Base-by-base conservation (phyloP, 164 flowering plant genomes). In the Platanus orientalis region DNA sequence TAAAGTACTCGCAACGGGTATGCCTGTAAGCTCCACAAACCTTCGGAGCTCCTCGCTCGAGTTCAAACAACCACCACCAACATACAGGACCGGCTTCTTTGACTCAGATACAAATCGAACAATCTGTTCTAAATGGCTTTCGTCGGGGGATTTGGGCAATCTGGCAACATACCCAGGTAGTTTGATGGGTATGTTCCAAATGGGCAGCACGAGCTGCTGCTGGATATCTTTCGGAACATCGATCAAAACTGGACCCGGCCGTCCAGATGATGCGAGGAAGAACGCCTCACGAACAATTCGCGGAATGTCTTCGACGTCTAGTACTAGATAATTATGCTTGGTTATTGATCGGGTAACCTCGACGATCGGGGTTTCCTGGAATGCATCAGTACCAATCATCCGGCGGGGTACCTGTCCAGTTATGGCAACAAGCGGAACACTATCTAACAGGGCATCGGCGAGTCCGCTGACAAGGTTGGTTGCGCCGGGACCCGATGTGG, bases 41-140 rank as follows among this genome's bases (percentile, higher is more conserved):
- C 50, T n/a, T 47, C 20, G 14, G 7, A 47, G 50, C 50, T 47
- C 50, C 7, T 47, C 50, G 6, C 50, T 47, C 7, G 50, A 47
- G 21, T 47, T 47, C 50, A 47, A 47, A 47, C 50, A 47, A 6
- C 50, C 50, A 47, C 50, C 50, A 47, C 50, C 50, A 47, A 47
- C 50, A 47, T 47, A 47, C 50, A 47, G 7, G 20, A 47, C 50
- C 5, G 50, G 50, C 20, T 47, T 47, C 21, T 47, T 47, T 7
- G 50, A 47, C 20, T 47, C 50, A 47, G 50, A 47, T 4, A 47
- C 19, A 17, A 47, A 47, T 9, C 50, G 20, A 19, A 47, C 21
- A 47, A 47, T 47, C 50, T 47, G 50, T n/a, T 47, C 50, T 19
- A 47, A 47, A 47, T 47, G 50, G 50, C 20, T 6, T 5, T 16